Evolutionary conservation across 139 green algal genomes (phyloP).

Genomic region (Closterium sp.): DNA sequence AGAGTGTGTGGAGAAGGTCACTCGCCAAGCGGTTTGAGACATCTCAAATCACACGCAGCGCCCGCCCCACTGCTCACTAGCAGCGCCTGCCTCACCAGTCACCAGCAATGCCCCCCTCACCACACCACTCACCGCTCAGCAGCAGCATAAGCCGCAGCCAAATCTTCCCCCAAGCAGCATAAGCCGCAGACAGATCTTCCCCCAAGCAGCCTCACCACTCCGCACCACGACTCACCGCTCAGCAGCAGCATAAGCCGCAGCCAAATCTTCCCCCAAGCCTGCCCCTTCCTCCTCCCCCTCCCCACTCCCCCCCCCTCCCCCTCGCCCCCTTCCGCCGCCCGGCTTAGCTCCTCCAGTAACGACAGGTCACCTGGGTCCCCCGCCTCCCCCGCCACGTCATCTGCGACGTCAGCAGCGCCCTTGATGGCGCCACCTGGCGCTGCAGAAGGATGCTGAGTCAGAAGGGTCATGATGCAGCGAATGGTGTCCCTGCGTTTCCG

Average conservation of each 20-base stretch:
- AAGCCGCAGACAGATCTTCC: no score
- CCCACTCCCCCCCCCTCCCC: slow-evolving; percentile 3
- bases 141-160: neutral
- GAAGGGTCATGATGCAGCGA: slow-evolving; percentile 85
- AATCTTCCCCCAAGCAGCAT: neutral
- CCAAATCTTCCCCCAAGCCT: neutral
- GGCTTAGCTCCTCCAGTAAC: slow-evolving; percentile 72
- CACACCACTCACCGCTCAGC: neutral
- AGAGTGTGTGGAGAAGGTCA: neutral
- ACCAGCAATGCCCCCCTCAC: no score
- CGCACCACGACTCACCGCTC: neutral
- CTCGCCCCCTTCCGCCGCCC: neutral
- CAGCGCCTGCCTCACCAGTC: no score
- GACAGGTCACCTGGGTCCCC: slow-evolving; percentile 21
- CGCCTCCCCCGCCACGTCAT: slow-evolving; percentile 59
- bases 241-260: neutral
- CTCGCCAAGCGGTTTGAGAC: no score
- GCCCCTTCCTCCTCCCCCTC: neutral
- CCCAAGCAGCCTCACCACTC: neutral
- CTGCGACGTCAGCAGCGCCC: slow-evolving; percentile 7
- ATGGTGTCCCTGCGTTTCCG: slow-evolving; percentile 63
- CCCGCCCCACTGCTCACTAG: no score
- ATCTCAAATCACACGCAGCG: no score
- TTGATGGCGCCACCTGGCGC: neutral
- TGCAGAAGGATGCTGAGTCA: slow-evolving; percentile 60